Conservation (phyloP, 768 basidiomycete species). For the Lentinula guzmanii region DNA sequence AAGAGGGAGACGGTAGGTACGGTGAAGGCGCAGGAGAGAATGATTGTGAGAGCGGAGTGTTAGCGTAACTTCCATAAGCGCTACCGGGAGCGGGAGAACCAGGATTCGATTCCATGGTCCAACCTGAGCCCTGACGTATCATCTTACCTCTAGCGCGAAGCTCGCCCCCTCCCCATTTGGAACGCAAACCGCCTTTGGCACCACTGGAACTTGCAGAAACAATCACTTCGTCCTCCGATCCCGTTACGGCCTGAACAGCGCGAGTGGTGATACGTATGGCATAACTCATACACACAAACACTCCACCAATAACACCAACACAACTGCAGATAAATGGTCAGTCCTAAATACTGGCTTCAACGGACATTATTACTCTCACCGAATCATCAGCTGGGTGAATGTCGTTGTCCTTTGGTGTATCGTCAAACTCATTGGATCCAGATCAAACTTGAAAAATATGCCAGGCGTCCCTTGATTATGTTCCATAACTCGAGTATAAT, state of each 20-base stretch:
- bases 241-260: conserved; percentile 60
- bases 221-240: conserved; percentile 44
- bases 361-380: conserved; percentile 24
- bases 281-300: conserved; percentile 82
- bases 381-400: conserved; percentile 75
- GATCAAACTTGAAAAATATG: conserved; percentile 97
- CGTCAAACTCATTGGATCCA: conserved; percentile 83
- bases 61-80: conserved; percentile 24
- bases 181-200: conserved; percentile 46
- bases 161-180: conserved; percentile 64
- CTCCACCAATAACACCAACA: conserved; percentile 90
- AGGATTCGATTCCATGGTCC: conserved; percentile 46
- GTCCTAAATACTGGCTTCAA: neutral
- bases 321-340: conserved; percentile 30
- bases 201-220: conserved; percentile 63
- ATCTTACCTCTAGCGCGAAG: conserved; percentile 55
- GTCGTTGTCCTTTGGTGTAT: conserved; percentile 86
- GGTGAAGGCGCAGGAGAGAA: conserved; percentile 19
- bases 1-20: conserved; percentile 18
- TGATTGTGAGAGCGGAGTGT: conserved; percentile 26
- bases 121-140: conserved; percentile 51
- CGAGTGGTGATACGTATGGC: conserved; percentile 61
- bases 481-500: conserved; percentile 72
- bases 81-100: conserved; percentile 22
- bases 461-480: conserved; percentile 82